Percentiles rank a stretch among this genome's conserved stretches.
phyloP scores from a whole-genome alignment of 2,329 filamentous ascomycete species.

The Colletotrichum sp. region DNA sequence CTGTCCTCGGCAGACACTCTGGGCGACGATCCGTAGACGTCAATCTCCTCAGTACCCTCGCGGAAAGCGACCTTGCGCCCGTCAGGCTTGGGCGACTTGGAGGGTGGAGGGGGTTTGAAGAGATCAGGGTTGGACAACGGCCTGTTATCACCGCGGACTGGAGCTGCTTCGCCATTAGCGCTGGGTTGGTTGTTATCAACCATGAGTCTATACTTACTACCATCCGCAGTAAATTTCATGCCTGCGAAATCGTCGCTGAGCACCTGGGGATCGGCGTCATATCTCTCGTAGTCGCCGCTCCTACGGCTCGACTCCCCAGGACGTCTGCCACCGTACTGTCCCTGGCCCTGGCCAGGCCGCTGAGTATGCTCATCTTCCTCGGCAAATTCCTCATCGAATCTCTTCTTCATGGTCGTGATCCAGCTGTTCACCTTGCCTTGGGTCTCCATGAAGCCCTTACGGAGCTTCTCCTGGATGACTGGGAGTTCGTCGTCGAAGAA shows the following conservation, averaged over 20 bases:
- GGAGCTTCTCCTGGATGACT: conserved; percentile 89
- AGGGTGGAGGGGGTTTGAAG: conserved; percentile 71
- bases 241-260: conserved; percentile 87
- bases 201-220: conserved; percentile 53
- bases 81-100: conserved; percentile 56
- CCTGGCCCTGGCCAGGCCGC: conserved; percentile 36
- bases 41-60: conserved; percentile 77
- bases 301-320: conserved; percentile 69
- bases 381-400: conserved; percentile 86
- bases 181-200: neutral
- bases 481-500: conserved; percentile 97
- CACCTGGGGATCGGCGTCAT: conserved; percentile 92
- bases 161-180: conserved; percentile 44
- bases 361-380: conserved; percentile 64
- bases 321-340: conserved; percentile 40
- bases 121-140: conserved; percentile 78
- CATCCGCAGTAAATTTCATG: conserved; percentile 67
- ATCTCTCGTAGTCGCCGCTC: conserved; percentile 88
- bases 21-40: conserved; percentile 72
- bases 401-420: conserved; percentile 92
- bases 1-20: conserved; percentile 58
- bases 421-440: conserved; percentile 92
- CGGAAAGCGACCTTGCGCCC: conserved; percentile 63
- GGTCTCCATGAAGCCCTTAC: conserved; percentile 93
- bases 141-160: conserved; percentile 59